Conservation (phyloP, 2,329 filamentous ascomycete genomes). For the Xylariomycetidae sp. region DNA sequence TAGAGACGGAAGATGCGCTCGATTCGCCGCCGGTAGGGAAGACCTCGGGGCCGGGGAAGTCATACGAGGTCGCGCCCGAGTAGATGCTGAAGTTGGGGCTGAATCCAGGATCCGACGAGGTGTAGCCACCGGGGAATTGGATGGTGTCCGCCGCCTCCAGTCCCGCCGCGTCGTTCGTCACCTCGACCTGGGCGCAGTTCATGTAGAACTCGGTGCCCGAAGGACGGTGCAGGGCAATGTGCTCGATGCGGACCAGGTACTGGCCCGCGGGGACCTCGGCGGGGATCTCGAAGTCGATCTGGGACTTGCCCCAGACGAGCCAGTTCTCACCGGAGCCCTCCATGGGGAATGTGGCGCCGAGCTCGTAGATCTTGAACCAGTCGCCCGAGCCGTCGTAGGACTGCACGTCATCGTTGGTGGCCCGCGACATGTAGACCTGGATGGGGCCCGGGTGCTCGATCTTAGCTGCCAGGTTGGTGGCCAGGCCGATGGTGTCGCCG, state of each 20-base stretch:
- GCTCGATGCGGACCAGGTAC: constrained; percentile 23
- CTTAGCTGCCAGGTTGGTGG: too few relatives aligned
- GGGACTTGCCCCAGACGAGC: constrained; percentile 6
- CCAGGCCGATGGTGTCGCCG: too few relatives aligned
- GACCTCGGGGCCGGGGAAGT: constrained; percentile 5
- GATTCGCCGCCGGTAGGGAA: too few relatives aligned
- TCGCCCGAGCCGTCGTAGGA: constrained; percentile 10
- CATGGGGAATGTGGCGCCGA: constrained; percentile 3
- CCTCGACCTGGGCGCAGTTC: constrained; percentile 15
- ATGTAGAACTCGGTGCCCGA: constrained; percentile 13
- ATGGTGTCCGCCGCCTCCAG: constrained; percentile 5
- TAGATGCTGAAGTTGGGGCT: constrained; percentile 8
- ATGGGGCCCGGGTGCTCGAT: too few relatives aligned
- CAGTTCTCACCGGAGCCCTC: constrained; percentile 1
- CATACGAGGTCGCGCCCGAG: constrained; percentile 4
- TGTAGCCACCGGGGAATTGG: constrained; percentile 2
- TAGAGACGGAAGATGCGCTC: too few relatives aligned
- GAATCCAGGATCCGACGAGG: constrained; percentile 1
- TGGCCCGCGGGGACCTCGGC: constrained; percentile 17
- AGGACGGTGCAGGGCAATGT: constrained; percentile 19
- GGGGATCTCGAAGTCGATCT: constrained; percentile 18
- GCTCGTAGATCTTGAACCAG: constrained; percentile 14
- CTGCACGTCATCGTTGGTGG: constrained; percentile 5
- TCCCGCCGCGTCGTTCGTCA: constrained; percentile 6
- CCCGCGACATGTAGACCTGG: too few relatives aligned